Conservation (phyloP, 2,329 filamentous ascomycete genomes). For the Cadophora luteo-olivacea region DNA sequence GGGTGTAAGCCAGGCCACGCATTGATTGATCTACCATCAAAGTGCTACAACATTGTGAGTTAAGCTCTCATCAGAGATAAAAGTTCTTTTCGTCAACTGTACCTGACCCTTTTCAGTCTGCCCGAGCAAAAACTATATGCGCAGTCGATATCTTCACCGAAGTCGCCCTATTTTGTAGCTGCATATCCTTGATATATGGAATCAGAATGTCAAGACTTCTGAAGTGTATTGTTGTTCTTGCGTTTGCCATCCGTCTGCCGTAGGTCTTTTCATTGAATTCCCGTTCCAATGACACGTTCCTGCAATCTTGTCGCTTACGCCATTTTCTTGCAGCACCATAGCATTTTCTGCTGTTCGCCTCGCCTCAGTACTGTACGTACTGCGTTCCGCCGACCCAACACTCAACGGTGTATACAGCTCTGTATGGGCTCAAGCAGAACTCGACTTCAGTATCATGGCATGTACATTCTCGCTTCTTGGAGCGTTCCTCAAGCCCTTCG, state of each 20-base stretch:
- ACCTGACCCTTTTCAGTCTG: neutral
- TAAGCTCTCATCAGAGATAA: neutral
- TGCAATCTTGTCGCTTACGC: neutral
- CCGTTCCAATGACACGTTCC: neutral
- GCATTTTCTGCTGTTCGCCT: slow-evolving; percentile 3
- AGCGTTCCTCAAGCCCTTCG: slow-evolving; percentile 3
- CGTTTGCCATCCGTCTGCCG: neutral
- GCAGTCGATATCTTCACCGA: slow-evolving; percentile 9
- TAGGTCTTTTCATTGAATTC: neutral
- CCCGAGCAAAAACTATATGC: slow-evolving; percentile 3
- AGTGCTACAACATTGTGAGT: slow-evolving; percentile 7
- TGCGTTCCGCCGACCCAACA: neutral
- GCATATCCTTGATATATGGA: neutral
- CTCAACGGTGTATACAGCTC: neutral
- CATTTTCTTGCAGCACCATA: neutral
- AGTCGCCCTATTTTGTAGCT: neutral
- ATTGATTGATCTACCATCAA: neutral
- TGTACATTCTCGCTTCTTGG: neutral
- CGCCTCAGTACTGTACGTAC: neutral
- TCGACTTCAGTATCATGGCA: slow-evolving; percentile 4
- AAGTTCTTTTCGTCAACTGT: neutral
- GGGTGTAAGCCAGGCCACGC: neutral
- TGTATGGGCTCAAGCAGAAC: slow-evolving; percentile 3
- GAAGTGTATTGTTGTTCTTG: neutral
- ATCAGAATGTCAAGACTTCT: neutral